Evolutionary conservation across 164 flowering plant species (phyloP).

Genomic region (Sedum album): DNA sequence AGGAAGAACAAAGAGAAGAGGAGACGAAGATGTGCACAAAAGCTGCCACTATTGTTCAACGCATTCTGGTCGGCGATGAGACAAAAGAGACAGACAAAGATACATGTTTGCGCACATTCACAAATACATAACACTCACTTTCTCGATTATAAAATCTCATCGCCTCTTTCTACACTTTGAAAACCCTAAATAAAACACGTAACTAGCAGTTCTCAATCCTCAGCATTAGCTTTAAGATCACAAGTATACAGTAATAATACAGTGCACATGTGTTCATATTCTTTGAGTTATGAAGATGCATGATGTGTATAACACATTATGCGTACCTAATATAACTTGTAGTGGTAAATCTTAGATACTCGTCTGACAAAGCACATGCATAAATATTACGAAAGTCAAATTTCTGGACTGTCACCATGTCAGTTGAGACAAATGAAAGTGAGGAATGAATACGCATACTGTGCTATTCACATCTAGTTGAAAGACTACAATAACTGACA

Average conservation of each 20-base stretch:
- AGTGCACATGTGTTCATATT: neutral
- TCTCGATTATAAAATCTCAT: neutral
- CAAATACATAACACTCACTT: neutral
- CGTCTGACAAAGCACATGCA: neutral
- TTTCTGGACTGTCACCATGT: neutral
- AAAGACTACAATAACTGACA: neutral
- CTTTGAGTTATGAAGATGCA: too few relatives aligned
- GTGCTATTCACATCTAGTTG: neutral
- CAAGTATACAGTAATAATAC: neutral
- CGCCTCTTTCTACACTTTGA: neutral
- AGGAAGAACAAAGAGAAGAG: constrained; percentile 10
- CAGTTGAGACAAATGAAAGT: neutral
- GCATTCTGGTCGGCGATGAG: constrained; percentile 56
- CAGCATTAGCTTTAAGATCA: neutral
- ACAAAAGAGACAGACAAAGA: constrained; percentile 30
- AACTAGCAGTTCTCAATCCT: neutral
- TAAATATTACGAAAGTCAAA: neutral
- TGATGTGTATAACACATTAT: too few relatives aligned
- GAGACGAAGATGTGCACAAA: constrained; percentile 43
- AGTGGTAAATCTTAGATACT: neutral
- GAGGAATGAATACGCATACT: neutral
- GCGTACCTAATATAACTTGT: neutral
- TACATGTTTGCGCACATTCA: neutral
- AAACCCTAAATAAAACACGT: neutral
- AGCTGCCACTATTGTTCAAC: constrained; percentile 70